Evolutionary conservation across 2,329 filamentous ascomycete species (phyloP).

Genomic region (Epichloe sylvatica): DNA sequence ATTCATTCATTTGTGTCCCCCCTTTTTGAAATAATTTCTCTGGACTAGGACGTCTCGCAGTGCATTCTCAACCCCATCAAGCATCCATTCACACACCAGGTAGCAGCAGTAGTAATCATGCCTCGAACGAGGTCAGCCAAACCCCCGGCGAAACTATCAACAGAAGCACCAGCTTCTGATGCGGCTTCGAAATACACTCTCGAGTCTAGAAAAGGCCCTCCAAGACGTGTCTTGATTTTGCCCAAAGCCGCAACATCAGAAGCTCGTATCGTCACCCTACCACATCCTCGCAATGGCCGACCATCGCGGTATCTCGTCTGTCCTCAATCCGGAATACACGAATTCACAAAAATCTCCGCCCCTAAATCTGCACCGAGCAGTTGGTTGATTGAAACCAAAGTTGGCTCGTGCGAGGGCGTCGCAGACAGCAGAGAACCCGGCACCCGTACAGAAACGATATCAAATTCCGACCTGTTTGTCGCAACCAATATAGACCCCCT

Average conservation of each 20-base stretch:
- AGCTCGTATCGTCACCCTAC: constrained; percentile 45
- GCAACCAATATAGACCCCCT: constrained; percentile 70
- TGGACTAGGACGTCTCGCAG: background rate
- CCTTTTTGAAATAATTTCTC: too few relatives aligned
- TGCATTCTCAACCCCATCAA: background rate
- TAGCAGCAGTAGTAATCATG: constrained; percentile 21
- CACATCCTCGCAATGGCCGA: constrained; percentile 41
- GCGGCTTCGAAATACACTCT: constrained; percentile 26
- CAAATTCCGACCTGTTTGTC: constrained; percentile 61
- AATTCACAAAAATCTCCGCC: constrained; percentile 45
- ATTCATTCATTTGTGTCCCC: background rate
- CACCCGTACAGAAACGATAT: constrained; percentile 31
- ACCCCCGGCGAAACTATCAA: constrained; percentile 11
- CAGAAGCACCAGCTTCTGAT: constrained; percentile 16
- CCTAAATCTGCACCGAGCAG: constrained; percentile 42
- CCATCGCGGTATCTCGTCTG: constrained; percentile 49
- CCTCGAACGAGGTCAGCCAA: constrained; percentile 35
- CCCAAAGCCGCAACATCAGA: constrained; percentile 39
- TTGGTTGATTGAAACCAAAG: constrained; percentile 40
- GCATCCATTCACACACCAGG: background rate
- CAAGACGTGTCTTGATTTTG: constrained; percentile 46
- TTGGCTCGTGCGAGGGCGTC: constrained; percentile 9
- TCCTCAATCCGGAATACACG: constrained; percentile 47
- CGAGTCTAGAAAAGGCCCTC: constrained; percentile 24
- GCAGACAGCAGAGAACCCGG: constrained; percentile 8